A percentile compares a stretch with the other conserved stretches of the same genome.
phyloP scores from a whole-genome alignment of 1,284 basidiomycete genomes.

The Salmacisia buchloeana region DNA sequence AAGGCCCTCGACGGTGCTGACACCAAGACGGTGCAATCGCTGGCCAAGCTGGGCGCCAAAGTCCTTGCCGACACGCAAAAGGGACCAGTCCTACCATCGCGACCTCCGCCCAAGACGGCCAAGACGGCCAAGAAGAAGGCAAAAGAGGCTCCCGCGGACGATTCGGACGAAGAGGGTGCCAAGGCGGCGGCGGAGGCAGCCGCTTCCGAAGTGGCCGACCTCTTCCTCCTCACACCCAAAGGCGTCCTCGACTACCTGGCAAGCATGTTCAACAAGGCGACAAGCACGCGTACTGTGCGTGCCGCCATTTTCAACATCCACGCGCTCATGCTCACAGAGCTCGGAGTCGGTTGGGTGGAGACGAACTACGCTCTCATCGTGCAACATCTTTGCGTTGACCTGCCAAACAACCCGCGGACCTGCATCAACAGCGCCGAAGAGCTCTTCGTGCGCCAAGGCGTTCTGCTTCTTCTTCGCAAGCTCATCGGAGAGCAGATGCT shows the following conservation, averaged over 20 bases:
- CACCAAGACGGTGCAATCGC: constrained; percentile 71
- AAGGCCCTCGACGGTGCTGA: constrained; percentile 73
- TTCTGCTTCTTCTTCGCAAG: constrained; percentile 73
- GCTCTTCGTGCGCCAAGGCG: constrained; percentile 67
- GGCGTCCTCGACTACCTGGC: constrained; percentile 82
- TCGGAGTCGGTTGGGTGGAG: constrained; percentile 77
- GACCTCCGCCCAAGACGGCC: constrained; percentile 35
- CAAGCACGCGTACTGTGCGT: constrained; percentile 62
- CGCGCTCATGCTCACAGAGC: constrained; percentile 66
- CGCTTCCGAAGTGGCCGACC: constrained; percentile 60
- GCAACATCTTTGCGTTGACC: constrained; percentile 66
- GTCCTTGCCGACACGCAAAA: constrained; percentile 79
- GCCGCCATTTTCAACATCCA: constrained; percentile 88
- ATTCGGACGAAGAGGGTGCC: constrained; percentile 59
- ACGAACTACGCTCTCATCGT: constrained; percentile 73
- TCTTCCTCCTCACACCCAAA: constrained; percentile 66
- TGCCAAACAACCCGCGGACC: constrained; percentile 54
- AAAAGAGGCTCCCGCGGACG: constrained; percentile 52
- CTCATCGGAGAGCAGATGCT: constrained; percentile 81
- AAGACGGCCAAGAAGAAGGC: constrained; percentile 63
- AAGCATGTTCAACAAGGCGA: constrained; percentile 69
- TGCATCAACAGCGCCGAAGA: constrained; percentile 56
- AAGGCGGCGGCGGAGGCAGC: constrained; percentile 55
- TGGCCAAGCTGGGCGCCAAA: constrained; percentile 74
- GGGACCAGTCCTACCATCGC: constrained; percentile 56